Evolutionary conservation across 306 rosid species (phyloP).

Genomic region (Clitoria ternatea): DNA sequence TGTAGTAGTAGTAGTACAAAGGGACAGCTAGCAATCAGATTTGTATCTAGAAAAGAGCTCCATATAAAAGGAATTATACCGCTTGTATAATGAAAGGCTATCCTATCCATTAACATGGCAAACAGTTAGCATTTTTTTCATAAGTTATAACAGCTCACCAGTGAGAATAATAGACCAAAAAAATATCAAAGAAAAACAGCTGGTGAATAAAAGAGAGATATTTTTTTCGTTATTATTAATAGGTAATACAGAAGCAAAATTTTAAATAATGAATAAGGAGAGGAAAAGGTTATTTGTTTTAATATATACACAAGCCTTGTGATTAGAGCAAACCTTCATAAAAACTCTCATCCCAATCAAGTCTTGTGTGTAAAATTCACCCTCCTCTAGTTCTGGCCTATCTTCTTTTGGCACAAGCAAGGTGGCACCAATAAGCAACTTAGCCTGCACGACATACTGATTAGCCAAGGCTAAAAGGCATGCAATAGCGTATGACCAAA

Average conservation of each 20-base stretch:
- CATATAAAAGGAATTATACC: neutral
- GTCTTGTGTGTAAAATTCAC: conserved; percentile 82
- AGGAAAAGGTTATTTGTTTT: neutral
- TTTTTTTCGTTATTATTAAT: neutral
- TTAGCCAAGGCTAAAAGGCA: conserved; percentile 24
- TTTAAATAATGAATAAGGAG: conserved; percentile 1
- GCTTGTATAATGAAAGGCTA: neutral
- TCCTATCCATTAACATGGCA: conserved; percentile 17
- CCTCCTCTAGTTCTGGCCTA: conserved; percentile 79
- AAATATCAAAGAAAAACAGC: neutral
- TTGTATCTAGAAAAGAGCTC: neutral
- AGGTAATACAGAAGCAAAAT: neutral
- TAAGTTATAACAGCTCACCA: neutral
- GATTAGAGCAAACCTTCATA: conserved; percentile 58
- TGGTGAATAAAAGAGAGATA: neutral
- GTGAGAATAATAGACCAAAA: neutral
- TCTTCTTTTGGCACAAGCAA: conserved; percentile 85
- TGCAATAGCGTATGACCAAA: neutral
- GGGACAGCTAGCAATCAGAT: neutral
- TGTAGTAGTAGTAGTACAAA: too few relatives aligned
- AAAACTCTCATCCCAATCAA: conserved; percentile 86
- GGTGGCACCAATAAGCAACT: conserved; percentile 77
- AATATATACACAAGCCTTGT: neutral
- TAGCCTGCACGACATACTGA: conserved; percentile 56
- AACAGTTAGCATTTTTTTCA: conserved; percentile 1